A percentile compares a stretch with the other conserved stretches of the same genome.
Evolutionary conservation across 805 yeast genomes (phyloP).

Genomic region (Metschnikowia picachoensis): DNA sequence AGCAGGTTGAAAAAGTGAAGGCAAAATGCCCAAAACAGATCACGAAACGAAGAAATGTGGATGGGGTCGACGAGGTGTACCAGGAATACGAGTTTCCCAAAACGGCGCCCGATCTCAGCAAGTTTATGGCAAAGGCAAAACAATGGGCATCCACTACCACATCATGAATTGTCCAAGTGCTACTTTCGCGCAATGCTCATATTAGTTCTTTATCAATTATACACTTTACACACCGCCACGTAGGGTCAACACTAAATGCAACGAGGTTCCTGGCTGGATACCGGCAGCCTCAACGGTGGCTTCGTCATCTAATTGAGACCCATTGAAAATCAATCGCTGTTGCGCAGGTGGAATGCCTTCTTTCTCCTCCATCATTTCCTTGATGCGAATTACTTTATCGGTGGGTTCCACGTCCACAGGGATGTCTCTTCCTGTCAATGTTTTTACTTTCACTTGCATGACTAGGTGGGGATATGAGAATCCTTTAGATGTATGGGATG

Average conservation of each 20-base stretch:
- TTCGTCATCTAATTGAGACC: constrained; percentile 89
- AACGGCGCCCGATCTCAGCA: constrained; percentile 40
- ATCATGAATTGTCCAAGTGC: not conserved
- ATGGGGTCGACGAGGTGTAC: constrained; percentile 50
- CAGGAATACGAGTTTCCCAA: constrained; percentile 67
- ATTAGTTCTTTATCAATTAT: not conserved
- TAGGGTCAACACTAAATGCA: constrained; percentile 86
- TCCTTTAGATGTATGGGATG: not conserved
- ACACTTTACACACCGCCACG: constrained; percentile 64
- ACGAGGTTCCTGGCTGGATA: constrained; percentile 79
- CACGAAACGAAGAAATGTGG: constrained; percentile 41
- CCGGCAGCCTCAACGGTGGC: constrained; percentile 67
- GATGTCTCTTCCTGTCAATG: constrained; percentile 80
- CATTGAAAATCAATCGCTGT: constrained; percentile 85
- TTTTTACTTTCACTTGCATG: constrained; percentile 74
- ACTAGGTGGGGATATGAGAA: not conserved
- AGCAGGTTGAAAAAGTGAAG: constrained; percentile 32
- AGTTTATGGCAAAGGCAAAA: constrained; percentile 42
- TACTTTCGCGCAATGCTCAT: not conserved
- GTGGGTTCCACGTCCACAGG: constrained; percentile 69
- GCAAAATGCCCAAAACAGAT: constrained; percentile 53
- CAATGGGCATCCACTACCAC: constrained; percentile 20
- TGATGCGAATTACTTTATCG: constrained; percentile 68
- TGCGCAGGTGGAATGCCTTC: constrained; percentile 97
- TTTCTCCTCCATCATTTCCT: constrained; percentile 90